phyloP scores from a whole-genome alignment of 2,329 filamentous ascomycete genomes.

The Penicillium sp. region DNA sequence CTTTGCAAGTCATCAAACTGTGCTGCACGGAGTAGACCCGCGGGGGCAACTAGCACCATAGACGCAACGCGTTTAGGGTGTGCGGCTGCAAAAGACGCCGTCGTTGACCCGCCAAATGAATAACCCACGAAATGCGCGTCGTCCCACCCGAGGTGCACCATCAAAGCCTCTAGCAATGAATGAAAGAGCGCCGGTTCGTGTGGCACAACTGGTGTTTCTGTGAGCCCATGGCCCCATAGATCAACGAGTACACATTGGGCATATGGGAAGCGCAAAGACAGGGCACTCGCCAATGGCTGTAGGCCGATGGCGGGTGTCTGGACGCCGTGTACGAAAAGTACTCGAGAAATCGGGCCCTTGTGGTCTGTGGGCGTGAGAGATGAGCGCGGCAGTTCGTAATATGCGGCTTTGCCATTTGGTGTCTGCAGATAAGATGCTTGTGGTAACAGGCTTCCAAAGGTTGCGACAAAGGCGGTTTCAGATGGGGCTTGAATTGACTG shows the following conservation, averaged over 20 bases:
- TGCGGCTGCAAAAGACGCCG: conserved; percentile 37
- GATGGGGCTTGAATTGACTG: conserved; percentile 20
- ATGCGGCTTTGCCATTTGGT: conserved; percentile 14
- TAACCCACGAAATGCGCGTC: conserved; percentile 46
- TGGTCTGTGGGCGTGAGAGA: not conserved
- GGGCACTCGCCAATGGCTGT: conserved; percentile 37
- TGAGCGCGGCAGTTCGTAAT: conserved; percentile 14
- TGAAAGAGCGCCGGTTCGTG: conserved; percentile 45
- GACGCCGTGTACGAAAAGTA: conserved; percentile 50
- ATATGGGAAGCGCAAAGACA: conserved; percentile 35
- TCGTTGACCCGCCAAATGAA: conserved; percentile 47
- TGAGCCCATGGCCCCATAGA: conserved; percentile 53
- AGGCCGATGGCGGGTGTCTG: conserved; percentile 50
- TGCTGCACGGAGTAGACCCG: conserved; percentile 37
- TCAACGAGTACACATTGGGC: conserved; percentile 46
- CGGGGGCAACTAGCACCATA: conserved; percentile 46
- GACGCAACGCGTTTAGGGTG: conserved; percentile 29
- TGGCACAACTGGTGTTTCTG: conserved; percentile 43
- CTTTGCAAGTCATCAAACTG: conserved; percentile 24
- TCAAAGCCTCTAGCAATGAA: conserved; percentile 35
- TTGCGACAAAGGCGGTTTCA: conserved; percentile 20
- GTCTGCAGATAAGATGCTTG: conserved; percentile 22
- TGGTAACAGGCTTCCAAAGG: conserved; percentile 22
- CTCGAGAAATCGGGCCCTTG: conserved; percentile 16
- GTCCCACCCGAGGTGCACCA: conserved; percentile 42